Evolutionary conservation across 2,329 filamentous ascomycete species (phyloP).

Genomic region (Cytospora piceicola): DNA sequence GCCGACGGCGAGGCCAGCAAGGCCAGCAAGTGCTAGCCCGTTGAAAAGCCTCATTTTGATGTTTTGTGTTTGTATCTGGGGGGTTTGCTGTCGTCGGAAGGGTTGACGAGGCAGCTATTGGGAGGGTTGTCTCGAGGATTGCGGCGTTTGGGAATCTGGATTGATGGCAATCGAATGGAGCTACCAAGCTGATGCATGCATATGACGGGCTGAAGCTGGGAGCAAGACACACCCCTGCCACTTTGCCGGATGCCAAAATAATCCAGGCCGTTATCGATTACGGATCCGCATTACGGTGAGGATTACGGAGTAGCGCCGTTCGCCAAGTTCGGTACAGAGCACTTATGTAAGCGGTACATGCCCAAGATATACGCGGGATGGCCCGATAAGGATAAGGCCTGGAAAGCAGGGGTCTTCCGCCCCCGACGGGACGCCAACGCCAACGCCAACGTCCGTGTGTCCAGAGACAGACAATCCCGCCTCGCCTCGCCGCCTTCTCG

Average conservation of each 20-base stretch:
- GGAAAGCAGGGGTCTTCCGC: background rate
- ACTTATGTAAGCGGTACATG: background rate
- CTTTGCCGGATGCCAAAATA: conserved; percentile 4
- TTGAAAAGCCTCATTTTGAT: conserved; percentile 39
- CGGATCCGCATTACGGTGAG: conserved; percentile 1
- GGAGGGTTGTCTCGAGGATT: conserved; percentile 5
- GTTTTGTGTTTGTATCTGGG: background rate
- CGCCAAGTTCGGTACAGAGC: too few species aligned
- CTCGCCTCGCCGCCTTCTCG: background rate
- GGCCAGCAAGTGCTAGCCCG: conserved; percentile 38
- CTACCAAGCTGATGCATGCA: conserved; percentile 5
- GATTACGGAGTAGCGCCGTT: too few species aligned
- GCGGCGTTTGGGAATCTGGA: conserved; percentile 13
- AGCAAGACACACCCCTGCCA: conserved; percentile 8
- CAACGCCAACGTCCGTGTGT: conserved; percentile 3
- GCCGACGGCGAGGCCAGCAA: conserved; percentile 37
- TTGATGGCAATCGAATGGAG: conserved; percentile 1
- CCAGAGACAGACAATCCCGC: background rate
- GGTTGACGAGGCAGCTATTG: conserved; percentile 14
- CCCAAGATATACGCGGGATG: too few species aligned
- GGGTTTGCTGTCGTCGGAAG: conserved; percentile 8
- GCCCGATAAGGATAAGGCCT: conserved; percentile 5
- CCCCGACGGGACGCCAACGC: background rate
- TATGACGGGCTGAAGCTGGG: conserved; percentile 23
- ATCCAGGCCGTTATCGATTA: conserved; percentile 3